phyloP scores from a whole-genome alignment of 2,329 filamentous ascomycete species.

The Botryotinia calthae region DNA sequence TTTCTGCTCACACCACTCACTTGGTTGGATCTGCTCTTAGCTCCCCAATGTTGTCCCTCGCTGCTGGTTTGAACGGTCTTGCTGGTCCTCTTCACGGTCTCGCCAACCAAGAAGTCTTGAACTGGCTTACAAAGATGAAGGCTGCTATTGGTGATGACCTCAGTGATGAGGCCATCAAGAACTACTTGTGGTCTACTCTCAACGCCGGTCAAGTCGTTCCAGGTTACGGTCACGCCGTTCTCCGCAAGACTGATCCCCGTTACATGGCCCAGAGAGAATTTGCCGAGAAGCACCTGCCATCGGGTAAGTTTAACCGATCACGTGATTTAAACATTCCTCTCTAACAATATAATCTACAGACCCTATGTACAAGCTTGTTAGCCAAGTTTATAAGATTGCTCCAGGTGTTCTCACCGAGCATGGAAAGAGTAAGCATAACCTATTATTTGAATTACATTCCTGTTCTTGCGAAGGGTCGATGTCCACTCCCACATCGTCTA shows the following conservation, averaged over 20 bases:
- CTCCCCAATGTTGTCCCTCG: conserved; percentile 94
- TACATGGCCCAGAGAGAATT: conserved; percentile 99
- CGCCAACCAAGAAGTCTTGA: conserved; percentile 98
- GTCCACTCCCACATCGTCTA: too few relatives aligned
- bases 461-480: too few relatives aligned
- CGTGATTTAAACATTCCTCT: neutral
- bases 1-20: conserved; percentile 97
- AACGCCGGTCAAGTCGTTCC: conserved; percentile 95
- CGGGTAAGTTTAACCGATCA: neutral
- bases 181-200: conserved; percentile 98
- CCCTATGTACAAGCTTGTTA: conserved; percentile 99
- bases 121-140: conserved; percentile 99
- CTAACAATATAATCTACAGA: conserved; percentile 75
- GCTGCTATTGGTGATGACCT: conserved; percentile 88
- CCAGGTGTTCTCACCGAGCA: conserved; percentile 97
- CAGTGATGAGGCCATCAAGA: conserved; percentile 92
- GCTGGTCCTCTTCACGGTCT: conserved; percentile 97
- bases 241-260: conserved; percentile 99
- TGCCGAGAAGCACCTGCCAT: conserved; percentile 46
- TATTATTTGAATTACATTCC: too few relatives aligned
- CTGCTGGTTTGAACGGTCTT: conserved; percentile 96
- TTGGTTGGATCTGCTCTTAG: conserved; percentile 93
- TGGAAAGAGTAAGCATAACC: too few relatives aligned
- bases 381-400: conserved; percentile 99
- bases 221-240: conserved; percentile 97